Evolutionary conservation across 805 yeast species (phyloP).

Genomic region (Zygoascus bituminiphila): DNA sequence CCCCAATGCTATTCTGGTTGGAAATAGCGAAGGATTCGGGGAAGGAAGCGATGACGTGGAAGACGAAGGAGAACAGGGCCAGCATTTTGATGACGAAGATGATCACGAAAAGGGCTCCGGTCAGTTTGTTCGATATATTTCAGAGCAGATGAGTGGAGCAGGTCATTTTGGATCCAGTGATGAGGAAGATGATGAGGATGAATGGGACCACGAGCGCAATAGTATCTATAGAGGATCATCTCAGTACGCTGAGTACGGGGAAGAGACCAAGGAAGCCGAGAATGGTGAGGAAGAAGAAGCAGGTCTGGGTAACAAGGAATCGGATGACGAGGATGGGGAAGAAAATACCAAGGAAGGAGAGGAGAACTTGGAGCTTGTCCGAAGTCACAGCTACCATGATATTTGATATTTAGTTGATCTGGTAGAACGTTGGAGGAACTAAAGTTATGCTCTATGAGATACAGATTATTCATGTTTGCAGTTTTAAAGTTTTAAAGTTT

Average conservation of each 20-base stretch:
- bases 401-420: slow-evolving; percentile 4
- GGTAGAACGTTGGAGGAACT: background rate
- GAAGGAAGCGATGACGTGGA: slow-evolving; percentile 30
- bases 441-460: background rate
- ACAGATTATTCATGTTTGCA: background rate
- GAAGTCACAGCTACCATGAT: slow-evolving; percentile 34
- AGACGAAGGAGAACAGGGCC: slow-evolving; percentile 27
- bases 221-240: slow-evolving; percentile 6
- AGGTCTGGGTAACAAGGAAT: slow-evolving; percentile 7
- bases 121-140: slow-evolving; percentile 65
- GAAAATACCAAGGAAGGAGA: slow-evolving; percentile 5
- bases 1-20: slow-evolving; percentile 28
- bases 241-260: slow-evolving; percentile 8
- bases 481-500: background rate
- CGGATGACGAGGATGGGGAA: slow-evolving; percentile 23
- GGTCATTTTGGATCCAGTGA: slow-evolving; percentile 46
- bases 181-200: slow-evolving; percentile 52
- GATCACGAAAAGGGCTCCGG: slow-evolving; percentile 27
- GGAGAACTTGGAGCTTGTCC: slow-evolving; percentile 28
- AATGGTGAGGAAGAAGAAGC: slow-evolving; percentile 20
- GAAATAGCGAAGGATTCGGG: slow-evolving; percentile 26
- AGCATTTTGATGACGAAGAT: slow-evolving; percentile 26
- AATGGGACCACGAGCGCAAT: slow-evolving; percentile 18
- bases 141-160: slow-evolving; percentile 59
- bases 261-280: slow-evolving; percentile 8